These are phyloP conservation scores for Marasmius fiardii DNA, from an alignment of 1,284 basidiomycete genomes.

Conservation along the genomic window DNA sequence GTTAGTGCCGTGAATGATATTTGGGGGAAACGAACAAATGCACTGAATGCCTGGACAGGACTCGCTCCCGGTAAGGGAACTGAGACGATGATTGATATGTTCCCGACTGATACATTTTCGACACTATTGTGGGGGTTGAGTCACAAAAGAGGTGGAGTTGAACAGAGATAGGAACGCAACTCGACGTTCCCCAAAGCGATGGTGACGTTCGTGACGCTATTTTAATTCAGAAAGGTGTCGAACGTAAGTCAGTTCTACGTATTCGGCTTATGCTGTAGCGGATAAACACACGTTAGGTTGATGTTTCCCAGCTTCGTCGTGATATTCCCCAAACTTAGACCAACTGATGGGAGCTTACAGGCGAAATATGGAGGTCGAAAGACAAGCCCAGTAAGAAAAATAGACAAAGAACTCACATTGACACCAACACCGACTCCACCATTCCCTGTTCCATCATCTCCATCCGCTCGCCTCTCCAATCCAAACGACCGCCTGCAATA, in stretches of 20 bases:
- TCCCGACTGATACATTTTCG: slow-evolving; percentile 17
- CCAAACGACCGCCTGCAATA: neutral
- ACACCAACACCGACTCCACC: slow-evolving; percentile 6
- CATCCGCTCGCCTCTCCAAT: slow-evolving; percentile 6
- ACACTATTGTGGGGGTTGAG: slow-evolving; percentile 10
- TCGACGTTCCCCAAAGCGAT: slow-evolving; percentile 18
- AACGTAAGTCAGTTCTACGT: too few relatives aligned
- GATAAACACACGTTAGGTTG: slow-evolving; percentile 16
- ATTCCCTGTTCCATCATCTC: slow-evolving; percentile 6
- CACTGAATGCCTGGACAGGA: slow-evolving; percentile 19
- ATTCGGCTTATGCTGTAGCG: neutral
- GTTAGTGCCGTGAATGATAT: neutral
- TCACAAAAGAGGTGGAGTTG: neutral
- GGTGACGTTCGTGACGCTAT: slow-evolving; percentile 19
- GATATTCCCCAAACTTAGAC: slow-evolving; percentile 17
- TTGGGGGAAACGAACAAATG: slow-evolving; percentile 10
- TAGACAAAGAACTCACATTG: neutral
- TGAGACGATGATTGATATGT: slow-evolving; percentile 18
- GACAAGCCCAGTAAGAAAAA: neutral
- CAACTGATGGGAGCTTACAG: slow-evolving; percentile 14
- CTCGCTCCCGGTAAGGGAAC: slow-evolving; percentile 19
- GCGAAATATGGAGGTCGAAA: neutral
- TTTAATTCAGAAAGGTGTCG: neutral
- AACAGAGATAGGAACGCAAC: slow-evolving; percentile 8
- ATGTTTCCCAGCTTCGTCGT: slow-evolving; percentile 20